phyloP scores from a whole-genome alignment of 192 early-diverging fungal genomes.

The Entomortierella beljakovae region DNA sequence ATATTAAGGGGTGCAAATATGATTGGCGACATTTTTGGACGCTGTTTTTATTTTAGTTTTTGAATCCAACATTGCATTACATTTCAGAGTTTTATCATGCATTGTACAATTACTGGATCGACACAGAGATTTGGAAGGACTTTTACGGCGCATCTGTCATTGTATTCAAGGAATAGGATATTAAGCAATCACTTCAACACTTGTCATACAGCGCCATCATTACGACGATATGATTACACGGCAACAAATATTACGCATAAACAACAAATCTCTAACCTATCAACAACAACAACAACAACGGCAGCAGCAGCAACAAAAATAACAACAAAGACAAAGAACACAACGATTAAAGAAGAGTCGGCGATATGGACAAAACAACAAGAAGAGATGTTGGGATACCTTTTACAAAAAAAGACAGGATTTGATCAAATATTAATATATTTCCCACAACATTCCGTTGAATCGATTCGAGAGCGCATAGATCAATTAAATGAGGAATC shows the following conservation, averaged over 20 bases:
- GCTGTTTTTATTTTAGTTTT: too few species aligned
- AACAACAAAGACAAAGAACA: too few species aligned
- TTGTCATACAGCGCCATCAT: background rate
- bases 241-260: background rate
- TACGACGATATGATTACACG: background rate
- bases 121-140: too few species aligned
- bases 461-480: constrained; percentile 9
- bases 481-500: background rate
- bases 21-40: too few species aligned
- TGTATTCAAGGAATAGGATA: too few species aligned
- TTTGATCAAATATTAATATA: constrained; percentile 25
- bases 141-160: too few species aligned
- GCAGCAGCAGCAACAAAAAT: background rate
- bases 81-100: too few species aligned
- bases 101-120: too few species aligned
- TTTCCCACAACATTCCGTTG: constrained; percentile 27
- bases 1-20: too few species aligned
- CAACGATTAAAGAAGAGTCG: background rate
- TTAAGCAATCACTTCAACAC: background rate
- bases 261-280: background rate
- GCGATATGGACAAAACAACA: constrained; percentile 22
- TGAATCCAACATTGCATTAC: too few species aligned
- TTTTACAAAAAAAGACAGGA: constrained; percentile 2
- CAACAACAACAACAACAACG: background rate
- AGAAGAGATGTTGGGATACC: constrained; percentile 15